Percentiles rank a stretch among this genome's conserved stretches.
Evolutionary conservation across 2,329 filamentous ascomycete genomes (phyloP).

Genomic region (Chaetomiaceae sp.): DNA sequence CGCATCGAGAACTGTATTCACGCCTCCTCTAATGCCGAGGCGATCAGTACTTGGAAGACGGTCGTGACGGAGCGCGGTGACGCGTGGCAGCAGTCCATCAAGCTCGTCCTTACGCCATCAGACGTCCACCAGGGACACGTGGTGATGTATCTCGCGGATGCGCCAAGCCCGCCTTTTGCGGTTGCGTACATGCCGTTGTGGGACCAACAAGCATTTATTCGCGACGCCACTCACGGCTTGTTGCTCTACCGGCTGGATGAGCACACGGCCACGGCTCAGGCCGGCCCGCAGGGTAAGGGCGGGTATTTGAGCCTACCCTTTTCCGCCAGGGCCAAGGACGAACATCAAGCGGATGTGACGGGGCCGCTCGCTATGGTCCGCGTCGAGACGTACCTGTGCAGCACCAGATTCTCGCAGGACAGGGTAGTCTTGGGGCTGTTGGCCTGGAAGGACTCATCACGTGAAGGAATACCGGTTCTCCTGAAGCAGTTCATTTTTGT

Average conservation of each 20-base stretch:
- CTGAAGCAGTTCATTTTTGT: slow-evolving; percentile 86
- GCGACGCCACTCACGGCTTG: slow-evolving; percentile 76
- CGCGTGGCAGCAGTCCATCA: slow-evolving; percentile 82
- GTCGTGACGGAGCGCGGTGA: slow-evolving; percentile 74
- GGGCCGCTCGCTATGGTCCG: slow-evolving; percentile 76
- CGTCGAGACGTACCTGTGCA: slow-evolving; percentile 83
- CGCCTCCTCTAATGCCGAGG: slow-evolving; percentile 73
- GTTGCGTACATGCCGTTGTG: slow-evolving; percentile 91
- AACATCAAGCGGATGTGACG: slow-evolving; percentile 68
- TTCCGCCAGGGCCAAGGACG: slow-evolving; percentile 63
- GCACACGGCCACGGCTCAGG: slow-evolving; percentile 66
- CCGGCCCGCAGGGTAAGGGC: slow-evolving; percentile 64
- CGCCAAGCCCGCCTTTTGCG: slow-evolving; percentile 83
- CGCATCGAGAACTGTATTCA: slow-evolving; percentile 85
- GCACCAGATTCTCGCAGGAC: slow-evolving; percentile 91
- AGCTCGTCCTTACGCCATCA: slow-evolving; percentile 70
- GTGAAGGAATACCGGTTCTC: slow-evolving; percentile 66
- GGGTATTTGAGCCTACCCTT: slow-evolving; percentile 85
- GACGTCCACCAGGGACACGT: slow-evolving; percentile 82
- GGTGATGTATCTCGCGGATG: slow-evolving; percentile 83
- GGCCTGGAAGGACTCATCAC: slow-evolving; percentile 75
- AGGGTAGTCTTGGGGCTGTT: slow-evolving; percentile 77
- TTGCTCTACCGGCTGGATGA: slow-evolving; percentile 91
- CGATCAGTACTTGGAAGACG: slow-evolving; percentile 83
- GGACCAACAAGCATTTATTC: slow-evolving; percentile 84